Base-by-base conservation (phyloP, 2,329 filamentous ascomycete species). In the Bipolaris victoriae region DNA sequence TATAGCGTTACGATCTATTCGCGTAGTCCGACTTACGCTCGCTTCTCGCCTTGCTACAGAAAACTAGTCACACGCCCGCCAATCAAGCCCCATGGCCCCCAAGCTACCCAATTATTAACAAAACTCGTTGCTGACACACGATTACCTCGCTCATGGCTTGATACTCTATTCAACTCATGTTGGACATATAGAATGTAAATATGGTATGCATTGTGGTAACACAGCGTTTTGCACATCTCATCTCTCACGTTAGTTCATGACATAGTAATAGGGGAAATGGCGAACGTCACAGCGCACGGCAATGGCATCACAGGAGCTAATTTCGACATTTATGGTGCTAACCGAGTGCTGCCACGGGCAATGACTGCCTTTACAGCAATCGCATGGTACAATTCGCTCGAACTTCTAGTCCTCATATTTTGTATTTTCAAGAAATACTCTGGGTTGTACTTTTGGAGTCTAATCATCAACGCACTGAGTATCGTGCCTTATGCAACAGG, bases 341-440 rank as follows among this genome's bases (percentile, higher is more conserved):
- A 57, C 39, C 44, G 54, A 9, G 29, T 22, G 9, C 48, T 60
- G 26, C 55, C 58, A 3, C 48, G 57, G 36, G 47, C 52, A 46
- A 56, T 51, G 47, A 45, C 47, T 11, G 53, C 57, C 1, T 68
- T 67, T 18, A 49, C 55, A 1, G 55, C 56, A 7, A 61, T 68
- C 18, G 61, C 62, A 3, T 57, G 55, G 54, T 69, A 67, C 50
- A 67, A 68, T 33, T 57, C 58, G 15, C 43, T 63, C n/a, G 67
- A 69, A 52, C 44, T 69, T 13, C 49, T 52, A 2, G 40, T 67
- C 24, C 48, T 63, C 1, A 62, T 64, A 15, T 58, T 64, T 22
- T 41, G 52, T 9, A 52, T 57, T 13, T 69, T 69, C 50, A 64
- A 58, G 29, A 47, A 36, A n/a, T 49, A 45, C 36, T 46, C 54